Evolutionary conservation across 148 eudicot species (phyloP).

Genomic region (Suaeda aralocaspica): DNA sequence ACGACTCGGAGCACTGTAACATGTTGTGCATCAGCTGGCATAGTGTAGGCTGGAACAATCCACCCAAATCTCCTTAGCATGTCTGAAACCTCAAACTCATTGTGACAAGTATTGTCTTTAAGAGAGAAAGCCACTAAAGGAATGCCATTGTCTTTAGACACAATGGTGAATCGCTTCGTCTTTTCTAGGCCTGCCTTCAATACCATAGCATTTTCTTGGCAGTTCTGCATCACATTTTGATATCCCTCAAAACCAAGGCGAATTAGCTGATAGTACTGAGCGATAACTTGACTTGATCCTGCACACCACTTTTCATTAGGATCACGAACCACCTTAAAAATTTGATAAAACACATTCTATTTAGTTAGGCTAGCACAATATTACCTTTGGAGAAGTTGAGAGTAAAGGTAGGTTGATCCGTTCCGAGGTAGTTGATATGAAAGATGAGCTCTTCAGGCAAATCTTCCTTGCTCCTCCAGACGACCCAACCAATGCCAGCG

Average conservation of each 20-base stretch:
- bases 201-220: slow-evolving; percentile 22
- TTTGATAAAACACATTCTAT: no score
- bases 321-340: not conserved
- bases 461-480: slow-evolving; percentile 35
- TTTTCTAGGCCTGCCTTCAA: slow-evolving; percentile 22
- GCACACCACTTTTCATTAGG: slow-evolving; percentile 8
- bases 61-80: slow-evolving; percentile 22
- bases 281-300: slow-evolving; percentile 43
- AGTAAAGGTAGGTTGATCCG: slow-evolving; percentile 31
- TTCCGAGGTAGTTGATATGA: slow-evolving; percentile 31
- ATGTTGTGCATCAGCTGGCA: slow-evolving; percentile 25
- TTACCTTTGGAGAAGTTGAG: slow-evolving; percentile 41
- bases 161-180: slow-evolving; percentile 21
- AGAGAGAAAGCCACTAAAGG: slow-evolving; percentile 30
- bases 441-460: slow-evolving; percentile 36
- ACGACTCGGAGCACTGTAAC: slow-evolving; percentile 30
- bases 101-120: slow-evolving; percentile 12
- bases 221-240: slow-evolving; percentile 16
- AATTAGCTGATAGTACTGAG: slow-evolving; percentile 38
- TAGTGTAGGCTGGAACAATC: slow-evolving; percentile 28
- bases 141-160: slow-evolving; percentile 26
- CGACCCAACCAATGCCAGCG: slow-evolving; percentile 36
- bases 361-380: not conserved
- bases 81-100: slow-evolving; percentile 22
- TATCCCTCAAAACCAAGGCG: slow-evolving; percentile 35